phyloP scores from a whole-genome alignment of 495 filamentous ascomycete genomes.

The Echria macrotheca region DNA sequence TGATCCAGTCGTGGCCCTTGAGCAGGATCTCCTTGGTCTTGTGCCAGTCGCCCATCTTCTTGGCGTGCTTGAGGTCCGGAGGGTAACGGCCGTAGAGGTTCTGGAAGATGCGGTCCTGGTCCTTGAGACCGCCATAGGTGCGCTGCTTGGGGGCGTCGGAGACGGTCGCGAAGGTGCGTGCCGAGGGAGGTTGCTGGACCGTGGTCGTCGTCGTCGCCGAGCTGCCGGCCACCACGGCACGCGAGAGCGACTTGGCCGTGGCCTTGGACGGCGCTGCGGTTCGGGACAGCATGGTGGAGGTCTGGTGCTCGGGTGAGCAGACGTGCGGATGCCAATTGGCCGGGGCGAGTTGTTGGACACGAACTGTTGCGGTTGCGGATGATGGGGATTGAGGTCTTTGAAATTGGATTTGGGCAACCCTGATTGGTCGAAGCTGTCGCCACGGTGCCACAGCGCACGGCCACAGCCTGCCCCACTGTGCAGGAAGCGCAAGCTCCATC shows the following conservation, averaged over 20 bases:
- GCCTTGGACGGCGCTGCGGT: conserved; percentile 41
- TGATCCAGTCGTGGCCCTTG: conserved; percentile 99
- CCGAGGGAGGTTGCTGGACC: conserved; percentile 11
- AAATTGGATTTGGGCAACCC: conserved; percentile 21
- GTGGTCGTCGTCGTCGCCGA: conserved; percentile 3
- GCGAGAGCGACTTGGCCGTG: conserved; percentile 36
- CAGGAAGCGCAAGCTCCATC: too few species aligned
- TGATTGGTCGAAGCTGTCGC: conserved; percentile 34
- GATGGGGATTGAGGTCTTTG: conserved; percentile 11
- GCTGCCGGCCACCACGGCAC: conserved; percentile 28
- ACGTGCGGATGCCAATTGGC: conserved; percentile 38
- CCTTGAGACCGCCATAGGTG: conserved; percentile 77
- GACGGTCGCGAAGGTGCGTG: conserved; percentile 69
- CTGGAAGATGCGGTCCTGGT: conserved; percentile 98
- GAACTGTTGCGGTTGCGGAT: conserved; percentile 14
- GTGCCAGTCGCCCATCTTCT: conserved; percentile 98
- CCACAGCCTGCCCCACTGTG: too few species aligned
- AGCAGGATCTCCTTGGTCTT: conserved; percentile 97
- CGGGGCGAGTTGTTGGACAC: conserved; percentile 8
- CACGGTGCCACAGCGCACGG: too few species aligned
- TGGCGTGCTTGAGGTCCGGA: conserved; percentile 83
- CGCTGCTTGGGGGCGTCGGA: conserved; percentile 74
- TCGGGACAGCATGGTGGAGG: conserved; percentile 41
- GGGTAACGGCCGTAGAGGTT: conserved; percentile 94
- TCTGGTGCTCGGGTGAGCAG: conserved; percentile 43